These are phyloP conservation scores for Citrus australasica DNA, from an alignment of 345 rosid species.

Conservation along the genomic window DNA sequence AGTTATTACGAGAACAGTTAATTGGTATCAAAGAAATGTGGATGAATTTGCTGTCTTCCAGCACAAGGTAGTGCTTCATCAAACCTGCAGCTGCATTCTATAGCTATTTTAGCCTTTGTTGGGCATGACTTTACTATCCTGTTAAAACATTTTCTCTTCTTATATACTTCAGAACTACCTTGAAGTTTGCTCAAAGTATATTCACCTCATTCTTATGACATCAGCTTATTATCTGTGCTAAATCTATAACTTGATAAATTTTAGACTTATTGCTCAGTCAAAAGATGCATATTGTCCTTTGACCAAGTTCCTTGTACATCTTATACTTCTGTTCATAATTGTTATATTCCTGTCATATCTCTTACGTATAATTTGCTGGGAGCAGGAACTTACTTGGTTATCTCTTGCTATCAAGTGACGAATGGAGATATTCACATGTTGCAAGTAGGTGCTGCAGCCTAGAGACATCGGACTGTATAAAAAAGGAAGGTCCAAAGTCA, in stretches of 20 bases:
- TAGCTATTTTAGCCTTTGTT: neutral
- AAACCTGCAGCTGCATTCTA: neutral
- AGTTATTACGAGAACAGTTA: conserved; percentile 4
- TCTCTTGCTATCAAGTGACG: conserved; percentile 65
- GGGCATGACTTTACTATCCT: neutral
- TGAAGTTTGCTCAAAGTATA: neutral
- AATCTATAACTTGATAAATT: neutral
- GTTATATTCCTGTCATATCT: neutral
- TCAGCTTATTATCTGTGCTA: neutral
- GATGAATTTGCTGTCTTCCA: conserved; percentile 6
- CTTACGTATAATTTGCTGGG: conserved; percentile 28
- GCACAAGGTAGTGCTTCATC: neutral
- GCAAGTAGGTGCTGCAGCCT: conserved; percentile 62
- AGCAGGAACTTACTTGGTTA: conserved; percentile 87
- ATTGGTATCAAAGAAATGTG: neutral
- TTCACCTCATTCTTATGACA: neutral
- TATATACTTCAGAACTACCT: neutral
- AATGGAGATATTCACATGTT: conserved; percentile 47
- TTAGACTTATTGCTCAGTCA: neutral
- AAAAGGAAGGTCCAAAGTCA: conserved; percentile 55
- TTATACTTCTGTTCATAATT: neutral
- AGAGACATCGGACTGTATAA: conserved; percentile 31
- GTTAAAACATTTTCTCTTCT: neutral
- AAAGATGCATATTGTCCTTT: conserved; percentile 4
- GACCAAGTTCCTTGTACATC: neutral